Evolutionary conservation across 129 eudicot species (phyloP).

Genomic region (Apium graveolens): DNA sequence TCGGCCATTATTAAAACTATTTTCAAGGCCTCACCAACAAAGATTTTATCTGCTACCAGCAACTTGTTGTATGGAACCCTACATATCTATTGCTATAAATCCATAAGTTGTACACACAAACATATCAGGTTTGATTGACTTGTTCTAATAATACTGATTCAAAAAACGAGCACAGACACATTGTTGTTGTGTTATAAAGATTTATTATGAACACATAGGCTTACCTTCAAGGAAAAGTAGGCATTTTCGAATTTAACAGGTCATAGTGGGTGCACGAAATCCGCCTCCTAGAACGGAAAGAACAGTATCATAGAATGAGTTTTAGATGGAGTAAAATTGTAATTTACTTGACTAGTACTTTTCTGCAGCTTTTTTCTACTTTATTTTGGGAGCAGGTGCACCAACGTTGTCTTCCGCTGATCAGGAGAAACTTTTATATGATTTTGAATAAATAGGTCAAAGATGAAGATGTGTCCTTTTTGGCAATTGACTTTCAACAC

Average conservation of each 20-base stretch:
- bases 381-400: not conserved
- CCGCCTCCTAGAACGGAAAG: not conserved
- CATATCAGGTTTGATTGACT: not conserved
- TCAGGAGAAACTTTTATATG: slow-evolving; percentile 4
- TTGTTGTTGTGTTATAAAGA: not conserved
- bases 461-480: slow-evolving; percentile 32
- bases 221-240: not conserved
- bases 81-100: not conserved
- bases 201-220: not conserved
- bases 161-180: not conserved
- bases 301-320: not conserved
- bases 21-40: not conserved
- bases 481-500: slow-evolving; percentile 77
- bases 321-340: not conserved
- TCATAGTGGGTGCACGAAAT: not conserved
- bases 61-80: not conserved
- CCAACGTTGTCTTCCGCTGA: not conserved
- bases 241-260: not conserved
- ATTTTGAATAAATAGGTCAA: slow-evolving; percentile 39
- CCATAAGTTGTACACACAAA: not conserved
- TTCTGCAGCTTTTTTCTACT: not conserved
- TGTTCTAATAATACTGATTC: not conserved
- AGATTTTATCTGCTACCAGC: not conserved
- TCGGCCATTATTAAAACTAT: not conserved
- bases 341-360: not conserved